phyloP scores from a whole-genome alignment of 495 filamentous ascomycete genomes.

The Talaromyces stipitatus region DNA sequence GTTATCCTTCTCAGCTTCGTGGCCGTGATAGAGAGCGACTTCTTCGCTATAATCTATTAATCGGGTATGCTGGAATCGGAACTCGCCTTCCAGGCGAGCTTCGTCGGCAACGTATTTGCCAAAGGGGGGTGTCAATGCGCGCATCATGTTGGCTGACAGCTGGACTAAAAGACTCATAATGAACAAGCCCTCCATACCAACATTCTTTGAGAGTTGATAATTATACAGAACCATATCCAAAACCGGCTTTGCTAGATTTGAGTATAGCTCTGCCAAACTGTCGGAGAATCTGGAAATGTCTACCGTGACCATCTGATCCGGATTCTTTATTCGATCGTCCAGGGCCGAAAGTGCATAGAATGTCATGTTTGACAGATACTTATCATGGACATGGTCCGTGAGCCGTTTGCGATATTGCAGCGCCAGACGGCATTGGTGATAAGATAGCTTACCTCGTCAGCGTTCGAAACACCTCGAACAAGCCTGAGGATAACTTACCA shows the following conservation, averaged over 20 bases:
- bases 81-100: conserved; percentile 88
- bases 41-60: conserved; percentile 95
- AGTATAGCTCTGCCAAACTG: conserved; percentile 89
- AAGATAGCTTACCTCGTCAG: conserved; percentile 59
- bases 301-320: conserved; percentile 93
- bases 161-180: conserved; percentile 93
- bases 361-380: conserved; percentile 91
- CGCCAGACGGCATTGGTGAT: conserved; percentile 91
- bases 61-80: conserved; percentile 88
- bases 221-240: conserved; percentile 97
- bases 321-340: conserved; percentile 97
- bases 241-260: conserved; percentile 91
- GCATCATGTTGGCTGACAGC: conserved; percentile 86
- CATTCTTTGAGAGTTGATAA: conserved; percentile 82
- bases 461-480: neutral
- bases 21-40: conserved; percentile 84
- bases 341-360: conserved; percentile 94
- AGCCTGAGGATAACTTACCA: conserved; percentile 52
- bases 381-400: conserved; percentile 85
- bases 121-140: conserved; percentile 91
- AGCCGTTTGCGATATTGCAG: conserved; percentile 86
- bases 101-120: conserved; percentile 98
- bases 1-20: conserved; percentile 94
- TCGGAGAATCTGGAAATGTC: conserved; percentile 96
- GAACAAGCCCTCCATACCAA: conserved; percentile 89